Evolutionary conservation across 441 rosid species (phyloP), one percentile per base, ranked within the genome.

Genomic region (Bocquillonia castaneifolia): DNA sequence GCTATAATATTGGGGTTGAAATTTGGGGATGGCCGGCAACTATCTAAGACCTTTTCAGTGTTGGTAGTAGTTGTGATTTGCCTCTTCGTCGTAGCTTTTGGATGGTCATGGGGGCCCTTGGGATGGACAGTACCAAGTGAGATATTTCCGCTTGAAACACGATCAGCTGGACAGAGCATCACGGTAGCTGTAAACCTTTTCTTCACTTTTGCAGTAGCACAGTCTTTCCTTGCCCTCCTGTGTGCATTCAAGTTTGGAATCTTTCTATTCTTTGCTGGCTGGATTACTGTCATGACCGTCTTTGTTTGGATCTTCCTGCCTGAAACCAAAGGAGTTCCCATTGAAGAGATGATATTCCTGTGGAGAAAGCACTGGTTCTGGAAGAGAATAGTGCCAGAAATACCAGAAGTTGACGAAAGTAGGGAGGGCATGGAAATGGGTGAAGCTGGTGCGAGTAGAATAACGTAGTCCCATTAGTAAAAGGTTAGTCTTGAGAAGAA

Each of bases 291-390:
- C 64, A 93, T 90, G 98, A 90, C 97, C 12, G 6, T 80, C 54
- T 93, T 93, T 18, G 94, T 90, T 1, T 86, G 52, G 64, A 28
- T 87, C 45, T 66, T 93, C 68, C 77, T 93, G 68, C 97, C 96
- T 7, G 97, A 90, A 75, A 92, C 98, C 28, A 92, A 87, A 60
- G 98, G 96, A 72, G 85, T 92, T 14, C 96, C 98, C 0, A 85
- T 92, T 32, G 98, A 92, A 77, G 98, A 92, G 77, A 90, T 90
- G 91, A 75, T 84, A 54, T 76, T 92, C 47, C 34, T 90, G 28
- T 92, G 97, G 98, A 84, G 80, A 69, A 90, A 80, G 67, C 98
- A 88, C 66, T 92, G 98, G 98, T 90, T 92, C 77, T 92, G 98
- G 96, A 91, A 86, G 73, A 79, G 68, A 69, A 75, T 81, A 37